phyloP scores from a whole-genome alignment of 129 eudicot genomes.

The Oenanthe sinensis region DNA sequence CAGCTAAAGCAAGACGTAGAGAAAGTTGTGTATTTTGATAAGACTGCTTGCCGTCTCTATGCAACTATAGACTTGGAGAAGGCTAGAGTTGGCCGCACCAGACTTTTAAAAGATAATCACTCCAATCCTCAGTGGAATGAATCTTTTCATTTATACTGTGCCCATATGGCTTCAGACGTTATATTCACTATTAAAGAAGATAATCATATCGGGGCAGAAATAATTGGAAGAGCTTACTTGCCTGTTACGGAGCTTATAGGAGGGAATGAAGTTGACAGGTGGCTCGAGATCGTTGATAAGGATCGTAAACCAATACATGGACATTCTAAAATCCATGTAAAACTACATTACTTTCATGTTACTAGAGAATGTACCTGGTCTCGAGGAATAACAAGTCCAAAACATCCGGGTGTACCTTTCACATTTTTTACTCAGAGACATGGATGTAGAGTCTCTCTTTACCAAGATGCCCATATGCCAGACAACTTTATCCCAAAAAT shows the following conservation, averaged over 20 bases:
- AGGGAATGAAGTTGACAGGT: conserved; percentile 48
- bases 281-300: conserved; percentile 50
- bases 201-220: conserved; percentile 61
- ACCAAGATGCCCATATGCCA: conserved; percentile 79
- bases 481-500: conserved; percentile 63
- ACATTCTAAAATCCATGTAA: conserved; percentile 55
- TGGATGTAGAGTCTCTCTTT: conserved; percentile 62
- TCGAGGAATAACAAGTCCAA: conserved; percentile 46
- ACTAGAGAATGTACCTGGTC: conserved; percentile 59
- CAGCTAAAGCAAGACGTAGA: conserved; percentile 52
- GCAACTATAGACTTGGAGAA: conserved; percentile 72
- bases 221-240: conserved; percentile 58
- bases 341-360: conserved; percentile 53
- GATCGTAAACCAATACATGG: conserved; percentile 43
- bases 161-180: conserved; percentile 74
- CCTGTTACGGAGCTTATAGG: conserved; percentile 41
- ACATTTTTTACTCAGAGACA: conserved; percentile 62
- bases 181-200: conserved; percentile 57
- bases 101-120: conserved; percentile 34
- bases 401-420: conserved; percentile 76
- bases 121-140: conserved; percentile 85
- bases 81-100: conserved; percentile 85
- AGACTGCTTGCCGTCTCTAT: conserved; percentile 41
- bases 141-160: conserved; percentile 81
- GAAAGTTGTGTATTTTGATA: conserved; percentile 31